Base-by-base conservation (phyloP, 352 stramenopile species). In the Sclerospora graminicola region DNA sequence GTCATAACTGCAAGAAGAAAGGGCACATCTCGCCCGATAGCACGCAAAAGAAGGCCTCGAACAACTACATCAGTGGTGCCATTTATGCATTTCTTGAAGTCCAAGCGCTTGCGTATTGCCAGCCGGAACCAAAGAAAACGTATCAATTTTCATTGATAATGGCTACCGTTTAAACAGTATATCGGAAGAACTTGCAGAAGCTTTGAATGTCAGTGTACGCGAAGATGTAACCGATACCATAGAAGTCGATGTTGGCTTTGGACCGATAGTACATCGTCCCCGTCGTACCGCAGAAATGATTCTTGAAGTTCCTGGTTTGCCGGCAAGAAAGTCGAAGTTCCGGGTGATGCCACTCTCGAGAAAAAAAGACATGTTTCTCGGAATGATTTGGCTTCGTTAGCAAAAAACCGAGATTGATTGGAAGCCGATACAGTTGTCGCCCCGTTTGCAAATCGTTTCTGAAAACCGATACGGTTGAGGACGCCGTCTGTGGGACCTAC, bases 91-190 rank as follows among this genome's bases (percentile, higher is more conserved):
- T 41, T 20, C 9, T 48, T 2, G 31, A 48, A 14, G 41, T 27
- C n/a, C 13, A 40, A 24, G 41, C 41, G 21, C 21, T 34, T n/a
- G 13, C 24, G 41, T 32, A 23, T 41, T 28, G 28, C 28, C 4
- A 32, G 8, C 28, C 30, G 37, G 30, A 14, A 10, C n/a, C n/a
- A 23, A 41, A 26, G 21, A 16, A 26, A 48, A 14, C 8, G 41
- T 48, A 6, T 26, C 41, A 26, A 41, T 5, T 35, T 48, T 28
- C 21, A 9, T 48, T 19, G 41, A 48, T 30, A 41, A 41, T 13
- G 41, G 31, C 4, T 32, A 30, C 14, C 31, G 41, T 8, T 8
- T 48, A 13, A 48, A 41, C 23, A 21, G 41, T 8, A 23, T 48
- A 5, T 32, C 31, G 5, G 41, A 48, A 32, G 31, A 40, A 18